Conservation (phyloP, 352 stramenopile genomes). For the Aphanomyces invadans region DNA sequence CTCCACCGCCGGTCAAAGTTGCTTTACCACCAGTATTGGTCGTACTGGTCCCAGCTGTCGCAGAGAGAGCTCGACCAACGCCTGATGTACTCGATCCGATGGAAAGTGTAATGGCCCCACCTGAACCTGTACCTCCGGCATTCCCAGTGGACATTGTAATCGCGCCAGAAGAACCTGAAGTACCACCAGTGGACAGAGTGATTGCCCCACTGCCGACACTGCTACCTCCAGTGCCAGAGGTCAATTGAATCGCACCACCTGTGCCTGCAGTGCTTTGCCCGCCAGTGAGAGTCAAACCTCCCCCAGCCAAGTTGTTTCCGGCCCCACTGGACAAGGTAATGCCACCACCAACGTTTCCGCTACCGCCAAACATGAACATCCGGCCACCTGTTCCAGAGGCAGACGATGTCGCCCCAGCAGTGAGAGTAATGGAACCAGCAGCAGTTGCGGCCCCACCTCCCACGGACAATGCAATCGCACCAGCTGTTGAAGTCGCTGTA, state of each 20-base stretch:
- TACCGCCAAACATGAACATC: slow-evolving; percentile 8
- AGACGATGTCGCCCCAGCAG: slow-evolving; percentile 34
- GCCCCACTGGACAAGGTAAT: slow-evolving; percentile 6
- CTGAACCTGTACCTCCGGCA: slow-evolving; percentile 27
- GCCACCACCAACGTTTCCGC: slow-evolving; percentile 7
- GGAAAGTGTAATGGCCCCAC: slow-evolving; percentile 23
- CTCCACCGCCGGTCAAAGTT: slow-evolving; percentile 24
- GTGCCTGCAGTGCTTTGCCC: slow-evolving; percentile 11
- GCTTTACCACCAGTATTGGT: slow-evolving; percentile 29
- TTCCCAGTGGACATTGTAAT: slow-evolving; percentile 20
- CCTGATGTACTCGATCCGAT: slow-evolving; percentile 20
- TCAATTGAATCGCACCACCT: slow-evolving; percentile 16
- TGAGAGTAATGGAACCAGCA: slow-evolving; percentile 43
- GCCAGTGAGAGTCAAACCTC: slow-evolving; percentile 5
- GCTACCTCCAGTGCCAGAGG: slow-evolving; percentile 1
- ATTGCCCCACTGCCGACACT: slow-evolving; percentile 5
- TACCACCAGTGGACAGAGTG: slow-evolving; percentile 2
- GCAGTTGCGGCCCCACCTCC: slow-evolving; percentile 35
- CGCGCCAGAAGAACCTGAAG: slow-evolving; percentile 6
- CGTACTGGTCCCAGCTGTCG: slow-evolving; percentile 29
- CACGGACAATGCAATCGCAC: slow-evolving; percentile 45
- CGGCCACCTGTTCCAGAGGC: slow-evolving; percentile 18
- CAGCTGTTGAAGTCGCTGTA: slow-evolving; percentile 41
- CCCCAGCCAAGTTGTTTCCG: slow-evolving; percentile 26
- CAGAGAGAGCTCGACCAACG: slow-evolving; percentile 23